These are phyloP conservation scores for Macroventuria anomochaeta DNA, from an alignment of 2,329 filamentous ascomycete genomes.

Conservation along the genomic window DNA sequence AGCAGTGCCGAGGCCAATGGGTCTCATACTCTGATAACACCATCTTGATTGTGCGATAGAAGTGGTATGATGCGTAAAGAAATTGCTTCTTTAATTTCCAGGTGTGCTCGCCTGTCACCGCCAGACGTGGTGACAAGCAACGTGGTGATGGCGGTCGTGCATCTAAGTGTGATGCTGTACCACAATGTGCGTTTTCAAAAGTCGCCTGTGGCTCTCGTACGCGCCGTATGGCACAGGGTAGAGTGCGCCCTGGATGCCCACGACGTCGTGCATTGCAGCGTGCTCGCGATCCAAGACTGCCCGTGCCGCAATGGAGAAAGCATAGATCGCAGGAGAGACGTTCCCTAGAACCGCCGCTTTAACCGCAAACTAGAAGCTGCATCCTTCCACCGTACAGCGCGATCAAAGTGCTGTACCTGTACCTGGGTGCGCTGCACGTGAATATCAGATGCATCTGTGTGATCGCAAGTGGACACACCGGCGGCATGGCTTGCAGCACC, in stretches of 20 bases:
- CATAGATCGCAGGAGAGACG: constrained; percentile 12
- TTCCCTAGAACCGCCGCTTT: constrained; percentile 10
- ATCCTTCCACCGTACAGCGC: not conserved
- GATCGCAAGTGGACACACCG: constrained; percentile 9
- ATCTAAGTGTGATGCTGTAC: not conserved
- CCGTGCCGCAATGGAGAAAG: constrained; percentile 17
- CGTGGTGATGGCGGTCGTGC: not conserved
- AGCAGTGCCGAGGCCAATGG: constrained; percentile 13
- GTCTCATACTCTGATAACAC: constrained; percentile 12
- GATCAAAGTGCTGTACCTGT: not conserved
- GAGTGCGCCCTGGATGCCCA: constrained; percentile 1
- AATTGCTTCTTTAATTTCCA: constrained; percentile 20
- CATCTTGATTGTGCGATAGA: constrained; percentile 16
- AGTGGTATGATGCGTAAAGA: constrained; percentile 18
- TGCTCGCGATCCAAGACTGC: constrained; percentile 11
- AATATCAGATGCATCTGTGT: constrained; percentile 1
- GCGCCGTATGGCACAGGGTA: constrained; percentile 11
- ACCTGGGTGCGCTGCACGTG: constrained; percentile 2
- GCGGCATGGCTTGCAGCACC: constrained; percentile 15
- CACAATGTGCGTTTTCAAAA: not conserved
- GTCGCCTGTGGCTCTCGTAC: constrained; percentile 8
- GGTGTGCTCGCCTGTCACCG: constrained; percentile 2
- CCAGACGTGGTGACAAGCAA: constrained; percentile 1
- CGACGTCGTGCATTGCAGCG: constrained; percentile 11
- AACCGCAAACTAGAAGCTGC: constrained; percentile 5